phyloP scores from a whole-genome alignment of 176 grass and related monocot species.

The Melocanna baccifera region DNA sequence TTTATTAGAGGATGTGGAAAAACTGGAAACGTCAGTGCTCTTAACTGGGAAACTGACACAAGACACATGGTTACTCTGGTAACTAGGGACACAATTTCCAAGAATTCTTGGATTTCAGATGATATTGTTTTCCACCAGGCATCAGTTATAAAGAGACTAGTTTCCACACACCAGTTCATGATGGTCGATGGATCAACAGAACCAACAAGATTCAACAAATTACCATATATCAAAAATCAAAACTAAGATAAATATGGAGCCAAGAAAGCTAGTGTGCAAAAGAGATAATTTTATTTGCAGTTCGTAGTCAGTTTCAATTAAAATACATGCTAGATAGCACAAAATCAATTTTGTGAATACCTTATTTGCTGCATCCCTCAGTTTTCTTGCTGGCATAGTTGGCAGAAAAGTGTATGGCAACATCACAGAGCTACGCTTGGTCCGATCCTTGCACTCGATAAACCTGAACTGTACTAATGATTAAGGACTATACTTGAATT shows the following conservation, averaged over 20 bases:
- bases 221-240: not conserved
- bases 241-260: not conserved
- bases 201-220: not conserved
- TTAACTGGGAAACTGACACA: slow-evolving; percentile 4
- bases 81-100: not conserved
- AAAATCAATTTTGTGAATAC: slow-evolving; percentile 45
- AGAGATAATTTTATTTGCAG: not conserved
- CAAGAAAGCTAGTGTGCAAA: not conserved
- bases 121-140: slow-evolving; percentile 2
- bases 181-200: not conserved
- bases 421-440: slow-evolving; percentile 72
- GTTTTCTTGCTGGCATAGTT: slow-evolving; percentile 69
- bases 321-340: slow-evolving; percentile 3
- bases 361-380: slow-evolving; percentile 64
- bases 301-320: not conserved
- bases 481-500: slow-evolving; percentile 45
- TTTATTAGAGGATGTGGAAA: slow-evolving; percentile 15
- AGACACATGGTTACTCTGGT: slow-evolving; percentile 15
- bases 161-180: not conserved
- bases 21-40: slow-evolving; percentile 1
- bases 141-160: not conserved
- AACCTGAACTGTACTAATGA: slow-evolving; percentile 87
- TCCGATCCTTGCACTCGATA: slow-evolving; percentile 96
- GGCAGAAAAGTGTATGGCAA: slow-evolving; percentile 84
- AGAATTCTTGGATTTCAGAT: not conserved